Base-by-base conservation (phyloP, 2,329 filamentous ascomycete genomes). In the Fusarium sororula region DNA sequence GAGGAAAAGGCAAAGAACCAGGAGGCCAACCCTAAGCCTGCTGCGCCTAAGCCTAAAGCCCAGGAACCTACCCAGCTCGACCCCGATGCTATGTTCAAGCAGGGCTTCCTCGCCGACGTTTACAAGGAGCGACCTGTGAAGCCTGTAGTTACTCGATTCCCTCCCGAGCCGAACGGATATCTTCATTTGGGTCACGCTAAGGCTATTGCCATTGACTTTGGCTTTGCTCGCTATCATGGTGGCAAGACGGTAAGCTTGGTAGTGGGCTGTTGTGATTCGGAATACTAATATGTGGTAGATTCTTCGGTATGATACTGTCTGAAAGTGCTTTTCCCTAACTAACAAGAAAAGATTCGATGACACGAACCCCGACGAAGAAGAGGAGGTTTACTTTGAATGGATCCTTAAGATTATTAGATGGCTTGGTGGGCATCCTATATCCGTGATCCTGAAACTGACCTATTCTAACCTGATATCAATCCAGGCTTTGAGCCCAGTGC, bases 191-290 rank as follows among this genome's bases (percentile, higher is more conserved):
- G 96, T 26, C 96, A 98, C 81, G 93, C 93, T 74, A 98, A 98
- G 85, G 96, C 96, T 28, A 98, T 98, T 81, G 93, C 94, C 1
- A 91, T 98, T 82, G 98, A 98, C 84, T 98, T 98, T 84, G 96
- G 96, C 12, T 98, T 98, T 81, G 96, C 96, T 20, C 90, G 90
- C 79, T 91, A 92, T 79, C 93, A 97, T 80, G 93, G 92, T 41
- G 96, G 96, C 66, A 86, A 91, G 70, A 82, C 80, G 53, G 79
- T 81, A 70, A 79, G 76, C 54, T 68, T 48, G 26, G 20, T 53
- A 9, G 22, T 14, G 22, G 18, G 53, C 38, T 48, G 38, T 28
- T 37, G 30, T 13, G 51, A 44, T 55, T 3, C 7, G 44, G 47
- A 41, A 44, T 42, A 45, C 70, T 78, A 68, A 79, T 44, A 12